Evolutionary conservation across 2,329 filamentous ascomycete species (phyloP), one percentile per base, ranked within the genome.

Genomic region (Exophiala lecanii-corni): DNA sequence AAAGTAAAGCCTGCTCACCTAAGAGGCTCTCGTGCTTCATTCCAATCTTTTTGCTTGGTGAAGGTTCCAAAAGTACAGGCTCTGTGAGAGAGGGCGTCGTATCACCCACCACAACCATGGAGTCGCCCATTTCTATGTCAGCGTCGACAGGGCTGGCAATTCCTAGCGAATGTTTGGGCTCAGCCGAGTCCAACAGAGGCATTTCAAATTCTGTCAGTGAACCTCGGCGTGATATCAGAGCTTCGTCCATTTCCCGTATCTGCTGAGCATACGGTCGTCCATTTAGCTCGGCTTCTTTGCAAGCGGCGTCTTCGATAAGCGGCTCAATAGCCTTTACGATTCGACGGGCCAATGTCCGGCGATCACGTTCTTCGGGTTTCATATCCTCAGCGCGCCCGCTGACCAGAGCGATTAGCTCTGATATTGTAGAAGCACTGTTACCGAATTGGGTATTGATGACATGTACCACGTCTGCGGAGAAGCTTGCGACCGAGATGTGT

Each of bases 251-350:
- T 57, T 92, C 84, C 52, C 79, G 79, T 28, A 86, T 70, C 42
- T 89, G 75, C 36, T 75, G 75, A 39, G 89, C 84, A 34, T 81
- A 78, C 1, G 84, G 73, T 56, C 81, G 83, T 39, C 81, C 76
- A 38, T 76, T 81, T 31, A 94, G 74, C 47, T 92, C 86, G n/a
- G 86, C 82, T 62, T 97, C 91, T 41, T 86, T 86, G 40, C 76
- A 77, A 35, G 89, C 67, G 1, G 88, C 88, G 41, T 78, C 75
- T 61, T 95, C 85, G 2, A 95, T 71, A 33, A 81, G 75, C 10
- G 85, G 81, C 61, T 94, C 86, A 21, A 94, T 76, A 1, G 82
- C 79, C 62, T 88, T 94, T 53, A 94, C 76, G 49, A 96, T 94
- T 18, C 89, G 80, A 65, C 94, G 95, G 17, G 86, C 88, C n/a